Percentiles rank a stretch among this genome's conserved stretches.
phyloP scores from a whole-genome alignment of 139 green algal genomes.

The Chlamydomonas sphaeroides region DNA sequence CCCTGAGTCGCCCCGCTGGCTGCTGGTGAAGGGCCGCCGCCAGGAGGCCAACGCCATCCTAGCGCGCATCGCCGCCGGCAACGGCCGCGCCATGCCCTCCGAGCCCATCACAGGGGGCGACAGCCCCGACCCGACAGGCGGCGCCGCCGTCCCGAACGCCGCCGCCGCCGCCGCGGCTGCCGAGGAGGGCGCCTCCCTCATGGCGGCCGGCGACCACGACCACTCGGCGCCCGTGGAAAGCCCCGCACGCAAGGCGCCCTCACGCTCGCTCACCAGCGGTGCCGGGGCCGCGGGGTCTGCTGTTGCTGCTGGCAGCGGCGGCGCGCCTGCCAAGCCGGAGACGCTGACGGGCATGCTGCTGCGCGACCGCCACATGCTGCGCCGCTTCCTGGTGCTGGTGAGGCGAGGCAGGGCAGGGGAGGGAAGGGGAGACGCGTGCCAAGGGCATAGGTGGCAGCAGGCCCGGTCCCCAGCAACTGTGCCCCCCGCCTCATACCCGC shows the following conservation, averaged over 20 bases:
- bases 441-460: too few relatives aligned
- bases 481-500: too few relatives aligned
- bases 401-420: too few relatives aligned
- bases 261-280: too few relatives aligned
- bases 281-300: too few relatives aligned
- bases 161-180: not conserved
- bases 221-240: too few relatives aligned
- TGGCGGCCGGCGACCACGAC: too few relatives aligned
- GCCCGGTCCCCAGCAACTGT: too few relatives aligned
- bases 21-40: conserved; percentile 64
- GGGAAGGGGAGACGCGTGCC: too few relatives aligned
- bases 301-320: too few relatives aligned
- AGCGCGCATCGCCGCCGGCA: conserved; percentile 57
- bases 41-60: conserved; percentile 67
- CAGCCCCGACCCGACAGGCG: not conserved
- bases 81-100: conserved; percentile 63
- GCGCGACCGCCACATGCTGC: conserved; percentile 47
- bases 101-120: conserved; percentile 54
- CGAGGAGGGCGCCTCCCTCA: conserved; percentile 12
- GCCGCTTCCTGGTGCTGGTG: conserved; percentile 56
- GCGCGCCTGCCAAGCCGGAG: not conserved
- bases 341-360: conserved; percentile 26
- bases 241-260: too few relatives aligned
- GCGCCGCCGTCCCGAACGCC: not conserved
- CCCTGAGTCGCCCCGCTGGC: conserved; percentile 70